phyloP scores from a whole-genome alignment of 139 green algal genomes.

The Gonium pectorale region DNA sequence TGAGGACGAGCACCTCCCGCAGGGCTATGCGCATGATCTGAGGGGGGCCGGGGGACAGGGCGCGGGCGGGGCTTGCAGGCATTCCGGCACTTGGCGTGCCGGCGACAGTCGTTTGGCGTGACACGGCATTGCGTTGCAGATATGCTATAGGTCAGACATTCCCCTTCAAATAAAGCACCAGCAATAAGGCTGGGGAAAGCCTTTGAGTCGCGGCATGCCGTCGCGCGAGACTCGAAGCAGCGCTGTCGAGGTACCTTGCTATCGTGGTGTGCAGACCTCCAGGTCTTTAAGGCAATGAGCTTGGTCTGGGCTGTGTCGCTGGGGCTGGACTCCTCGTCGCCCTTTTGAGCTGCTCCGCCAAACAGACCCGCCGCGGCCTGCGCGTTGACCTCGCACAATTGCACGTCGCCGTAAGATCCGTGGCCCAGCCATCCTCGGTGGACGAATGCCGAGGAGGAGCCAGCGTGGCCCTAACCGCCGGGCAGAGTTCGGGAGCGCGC shows the following conservation, averaged over 20 bases:
- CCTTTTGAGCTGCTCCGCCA: background rate
- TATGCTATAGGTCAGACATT: too few species aligned
- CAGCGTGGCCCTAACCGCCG: background rate
- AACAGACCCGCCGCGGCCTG: background rate
- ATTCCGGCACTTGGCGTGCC: too few species aligned
- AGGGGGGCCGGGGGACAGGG: too few species aligned
- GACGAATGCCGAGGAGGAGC: background rate
- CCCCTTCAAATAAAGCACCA: too few species aligned
- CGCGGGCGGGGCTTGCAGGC: too few species aligned
- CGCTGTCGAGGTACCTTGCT: too few species aligned
- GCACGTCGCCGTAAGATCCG: constrained; percentile 23
- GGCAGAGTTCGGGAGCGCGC: too few species aligned
- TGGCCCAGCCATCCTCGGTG: constrained; percentile 26
- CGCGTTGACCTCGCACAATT: constrained; percentile 1
- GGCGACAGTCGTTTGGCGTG: too few species aligned
- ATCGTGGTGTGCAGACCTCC: constrained; percentile 13
- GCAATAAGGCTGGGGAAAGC: too few species aligned
- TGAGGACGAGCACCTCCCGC: constrained; percentile 2
- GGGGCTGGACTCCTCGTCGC: background rate
- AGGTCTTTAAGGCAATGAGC: constrained; percentile 14
- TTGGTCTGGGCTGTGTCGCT: background rate
- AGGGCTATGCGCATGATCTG: constrained; percentile 28
- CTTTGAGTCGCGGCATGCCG: too few species aligned
- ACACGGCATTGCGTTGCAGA: too few species aligned
- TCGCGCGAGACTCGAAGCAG: too few species aligned